Evolutionary conservation across 352 stramenopile species (phyloP).

Genomic region (Phytophthora pisi): DNA sequence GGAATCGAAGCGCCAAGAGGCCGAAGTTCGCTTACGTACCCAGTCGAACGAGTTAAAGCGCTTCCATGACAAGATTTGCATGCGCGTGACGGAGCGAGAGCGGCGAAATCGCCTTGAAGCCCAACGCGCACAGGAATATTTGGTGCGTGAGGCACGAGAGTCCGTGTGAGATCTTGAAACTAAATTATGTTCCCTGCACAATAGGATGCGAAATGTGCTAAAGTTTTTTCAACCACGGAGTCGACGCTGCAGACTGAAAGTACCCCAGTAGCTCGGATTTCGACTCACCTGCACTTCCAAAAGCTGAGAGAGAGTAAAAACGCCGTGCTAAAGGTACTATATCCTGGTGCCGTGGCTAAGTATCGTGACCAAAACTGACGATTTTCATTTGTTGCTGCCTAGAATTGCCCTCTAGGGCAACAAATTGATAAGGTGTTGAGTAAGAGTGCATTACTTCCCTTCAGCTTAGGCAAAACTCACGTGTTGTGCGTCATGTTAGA

Average conservation of each 20-base stretch:
- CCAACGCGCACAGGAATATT: slow-evolving; percentile 29
- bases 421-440: slow-evolving; percentile 47
- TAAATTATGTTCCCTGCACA: not conserved
- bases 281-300: slow-evolving; percentile 19
- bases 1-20: slow-evolving; percentile 41
- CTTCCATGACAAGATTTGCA: slow-evolving; percentile 70
- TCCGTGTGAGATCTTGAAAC: too few relatives aligned
- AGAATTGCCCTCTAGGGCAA: slow-evolving; percentile 34
- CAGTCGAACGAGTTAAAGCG: slow-evolving; percentile 53
- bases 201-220: slow-evolving; percentile 49
- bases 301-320: slow-evolving; percentile 26
- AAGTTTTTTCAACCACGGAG: slow-evolving; percentile 35
- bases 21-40: slow-evolving; percentile 33
- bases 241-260: slow-evolving; percentile 2
- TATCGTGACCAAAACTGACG: not conserved
- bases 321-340: slow-evolving; percentile 17
- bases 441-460: not conserved
- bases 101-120: slow-evolving; percentile 41
- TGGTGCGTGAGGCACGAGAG: slow-evolving; percentile 13
- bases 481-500: slow-evolving; percentile 9
- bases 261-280: slow-evolving; percentile 1
- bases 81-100: slow-evolving; percentile 55
- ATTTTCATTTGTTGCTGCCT: not conserved
- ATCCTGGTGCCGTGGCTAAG: not conserved
- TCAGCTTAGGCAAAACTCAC: not conserved